These are phyloP conservation scores for Kwoniella mangroviensis DNA, from an alignment of 768 basidiomycete species.

Conservation along the genomic window DNA sequence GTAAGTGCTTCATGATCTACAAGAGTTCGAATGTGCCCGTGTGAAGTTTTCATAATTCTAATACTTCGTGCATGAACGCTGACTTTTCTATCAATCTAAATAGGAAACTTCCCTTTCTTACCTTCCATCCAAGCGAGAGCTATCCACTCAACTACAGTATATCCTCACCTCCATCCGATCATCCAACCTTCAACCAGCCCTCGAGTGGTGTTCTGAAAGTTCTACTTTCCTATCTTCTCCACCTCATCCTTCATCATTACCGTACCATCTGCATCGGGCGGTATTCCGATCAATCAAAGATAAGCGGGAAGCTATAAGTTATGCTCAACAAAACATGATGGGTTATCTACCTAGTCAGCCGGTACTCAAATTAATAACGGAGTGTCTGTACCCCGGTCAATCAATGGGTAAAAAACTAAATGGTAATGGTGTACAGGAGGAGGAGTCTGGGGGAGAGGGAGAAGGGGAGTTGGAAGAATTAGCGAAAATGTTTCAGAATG, in stretches of 20 bases:
- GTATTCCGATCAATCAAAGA: slow-evolving; percentile 77
- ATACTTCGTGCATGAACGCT: no score
- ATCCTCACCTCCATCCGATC: slow-evolving; percentile 41
- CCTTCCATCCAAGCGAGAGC: slow-evolving; percentile 22
- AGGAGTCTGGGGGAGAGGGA: background rate
- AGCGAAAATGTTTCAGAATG: slow-evolving; percentile 80
- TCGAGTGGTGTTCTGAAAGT: slow-evolving; percentile 78
- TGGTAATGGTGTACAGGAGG: background rate
- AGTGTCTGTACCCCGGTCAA: slow-evolving; percentile 55
- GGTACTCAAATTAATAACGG: slow-evolving; percentile 49
- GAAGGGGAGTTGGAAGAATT: slow-evolving; percentile 55
- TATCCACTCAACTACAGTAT: slow-evolving; percentile 37
- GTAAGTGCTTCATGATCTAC: slow-evolving; percentile 8
- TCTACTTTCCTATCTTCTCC: slow-evolving; percentile 66
- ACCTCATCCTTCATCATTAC: slow-evolving; percentile 75
- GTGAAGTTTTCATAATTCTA: no score
- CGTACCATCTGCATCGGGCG: slow-evolving; percentile 87
- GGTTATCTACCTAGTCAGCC: slow-evolving; percentile 67
- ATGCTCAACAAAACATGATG: slow-evolving; percentile 67
- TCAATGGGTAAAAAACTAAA: background rate
- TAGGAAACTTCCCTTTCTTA: slow-evolving; percentile 44
- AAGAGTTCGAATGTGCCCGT: no score
- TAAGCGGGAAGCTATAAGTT: slow-evolving; percentile 67
- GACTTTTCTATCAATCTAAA: background rate
- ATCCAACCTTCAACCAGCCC: slow-evolving; percentile 64